Evolutionary conservation across 345 rosid genomes (phyloP), one percentile per base, ranked within the genome.

Genomic region (Syzygium aromaticum): DNA sequence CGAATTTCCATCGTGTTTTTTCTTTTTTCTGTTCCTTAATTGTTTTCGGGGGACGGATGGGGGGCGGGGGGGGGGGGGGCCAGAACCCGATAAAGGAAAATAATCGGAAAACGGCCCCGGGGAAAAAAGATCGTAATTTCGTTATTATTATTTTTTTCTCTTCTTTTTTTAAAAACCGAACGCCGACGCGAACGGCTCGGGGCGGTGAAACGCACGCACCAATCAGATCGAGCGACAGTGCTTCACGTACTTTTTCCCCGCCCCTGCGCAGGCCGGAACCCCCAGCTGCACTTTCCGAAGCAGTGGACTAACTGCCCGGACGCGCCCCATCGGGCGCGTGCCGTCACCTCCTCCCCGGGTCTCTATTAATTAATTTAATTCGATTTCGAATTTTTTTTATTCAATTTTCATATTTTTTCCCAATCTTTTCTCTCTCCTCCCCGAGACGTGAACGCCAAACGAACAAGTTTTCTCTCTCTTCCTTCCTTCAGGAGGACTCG

Each of bases 241-340:
- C 52, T 46, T 49, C 84, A 8, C 86, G 90, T 38, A 89, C 92
- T 86, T 93, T 87, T 83, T 28, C 56, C 33, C 83, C 46, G 46
- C 73, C 28, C 78, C 78, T 82, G 38, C 28, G 77, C 85, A 5
- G 53, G 87, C 27, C 84, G 77, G 0, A 86, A 43, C 33, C 46
- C 46, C 46, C 84, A 84, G 49, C 67, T 86, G 84, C n/a, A 46
- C 85, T 53, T 88, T 73, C 19, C 15, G 49, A 10, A 73, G 82
- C 2, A 73, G 82, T 0, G 25, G 82, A 3, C 82, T 49, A 73
- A 38, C 82, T 1, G 27, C 82, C 87, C 27, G 3, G 2, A 86
- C 90, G 91, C 92, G 87, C 87, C 54, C 52, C 16, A 5, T 4
- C 5, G 1, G 54, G 88, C 78, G 93, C 91, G 94, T 87, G 88